A percentile compares a stretch with the other conserved stretches of the same genome.
These are phyloP conservation scores for Zasmidium citrigriseum DNA, from an alignment of 2,329 filamentous ascomycete genomes.

Conservation along the genomic window DNA sequence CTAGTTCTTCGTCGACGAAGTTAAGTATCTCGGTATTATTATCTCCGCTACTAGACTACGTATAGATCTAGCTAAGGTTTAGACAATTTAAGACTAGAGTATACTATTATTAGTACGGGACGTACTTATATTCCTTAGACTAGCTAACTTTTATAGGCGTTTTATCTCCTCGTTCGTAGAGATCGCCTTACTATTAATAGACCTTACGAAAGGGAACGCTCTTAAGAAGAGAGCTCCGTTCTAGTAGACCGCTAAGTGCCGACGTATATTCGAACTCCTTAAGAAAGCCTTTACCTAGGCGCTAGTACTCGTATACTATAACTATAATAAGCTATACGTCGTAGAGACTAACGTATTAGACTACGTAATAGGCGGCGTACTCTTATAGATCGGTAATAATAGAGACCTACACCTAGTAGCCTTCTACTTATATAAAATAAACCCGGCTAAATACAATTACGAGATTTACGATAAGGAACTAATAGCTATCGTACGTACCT, in stretches of 20 bases:
- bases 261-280: not conserved
- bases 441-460: too few relatives aligned
- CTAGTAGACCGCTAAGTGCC: not conserved
- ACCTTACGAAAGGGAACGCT: not conserved
- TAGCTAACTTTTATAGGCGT: not conserved
- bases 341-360: not conserved
- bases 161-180: slow-evolving; percentile 9
- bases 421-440: not conserved
- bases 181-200: slow-evolving; percentile 2
- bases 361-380: not conserved
- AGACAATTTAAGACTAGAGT: too few relatives aligned
- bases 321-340: not conserved
- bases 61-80: not conserved
- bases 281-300: not conserved
- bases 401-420: not conserved
- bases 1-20: slow-evolving; percentile 20
- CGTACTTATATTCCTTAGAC: too few relatives aligned
- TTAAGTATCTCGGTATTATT: slow-evolving; percentile 24
- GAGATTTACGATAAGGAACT: too few relatives aligned
- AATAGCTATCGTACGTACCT: not conserved
- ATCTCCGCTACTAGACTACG: not conserved
- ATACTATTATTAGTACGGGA: too few relatives aligned
- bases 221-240: not conserved
- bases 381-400: not conserved
- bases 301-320: not conserved